Evolutionary conservation across 2,329 filamentous ascomycete genomes (phyloP), one percentile per base, ranked within the genome.

Genomic region (Aspergillus piperis): DNA sequence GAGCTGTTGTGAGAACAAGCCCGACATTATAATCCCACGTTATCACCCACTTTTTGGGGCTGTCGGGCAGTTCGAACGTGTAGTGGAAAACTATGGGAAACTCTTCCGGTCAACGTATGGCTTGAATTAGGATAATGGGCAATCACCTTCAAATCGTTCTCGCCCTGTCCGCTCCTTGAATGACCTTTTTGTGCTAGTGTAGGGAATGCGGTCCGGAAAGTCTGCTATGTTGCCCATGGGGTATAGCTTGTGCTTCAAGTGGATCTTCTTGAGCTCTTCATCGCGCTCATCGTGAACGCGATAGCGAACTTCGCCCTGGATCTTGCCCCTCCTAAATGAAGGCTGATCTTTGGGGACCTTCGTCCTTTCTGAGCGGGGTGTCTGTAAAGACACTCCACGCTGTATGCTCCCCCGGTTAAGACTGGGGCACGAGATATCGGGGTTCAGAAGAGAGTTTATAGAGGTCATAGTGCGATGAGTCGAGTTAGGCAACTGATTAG

Each of bases 11-110:
- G 63, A 94, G 88, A 63, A 98, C 93, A 30, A 98, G 87, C 8
- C 95, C 95, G 63, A 94, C 87, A 69, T 96, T 94, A 79, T 97
- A 97, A 76, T 99, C 95, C 95, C 95, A 99, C 86, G 97, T 92
- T 62, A 98, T 88, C 0, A 85, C 86, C 73, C 90, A 93, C 55
- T 85, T 82, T 64, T 82, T 83, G 2, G 25, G 30, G 8, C 88
- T 83, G 49, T 90, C 85, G 0, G 90, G 90, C 3, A 89, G 74
- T 66, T 82, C 85, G 81, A 96, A 97, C 38, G 86, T 87, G 75
- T 97, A 98, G 68, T 92, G 67, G n/a, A 72, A 72, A 11, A 76
- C 74, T 76, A 36, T 10, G 67, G n/a, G 72, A 72, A 10, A 76
- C 74, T 76, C 30, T 10, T 13, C 47, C 57, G 3, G 39, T 62